Evolutionary conservation across 1,139 yeast genomes (phyloP), one percentile per base, ranked within the genome.

Genomic region (Tardiomyces blankii): DNA sequence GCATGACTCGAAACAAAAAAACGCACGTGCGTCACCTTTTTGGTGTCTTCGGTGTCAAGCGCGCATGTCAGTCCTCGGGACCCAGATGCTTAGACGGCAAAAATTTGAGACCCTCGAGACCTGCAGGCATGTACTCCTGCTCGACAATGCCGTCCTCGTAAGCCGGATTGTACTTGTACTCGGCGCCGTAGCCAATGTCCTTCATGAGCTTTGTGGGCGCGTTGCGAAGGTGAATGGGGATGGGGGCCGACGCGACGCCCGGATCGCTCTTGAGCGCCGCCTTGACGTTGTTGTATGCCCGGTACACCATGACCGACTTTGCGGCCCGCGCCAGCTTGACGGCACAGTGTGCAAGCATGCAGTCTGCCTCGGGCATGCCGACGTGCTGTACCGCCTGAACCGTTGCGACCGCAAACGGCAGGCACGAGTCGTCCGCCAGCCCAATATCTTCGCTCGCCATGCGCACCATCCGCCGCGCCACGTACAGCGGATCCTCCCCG

Each of bases 351-450:
- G 91, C 98, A 42, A 91, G 66, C 2, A 88, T 79, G 33, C 86
- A 72, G 60, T 91, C 96, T 2, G 94, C 94, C 60, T 93, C 98
- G 0, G 99, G 99, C 75, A 91, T 73, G 0, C 99, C 99, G n/a
- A 91, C 74, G 63, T 84, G 87, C 64, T 87, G 93, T 3, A 86
- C 78, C 0, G 96, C 89, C 44, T 86, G 87, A 59, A 83, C 86
- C 0, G 94, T 78, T 0, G 96, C 80, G 2, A 85, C 74, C 1
- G 94, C 91, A 64, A 91, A 81, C 1, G 97, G 95, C 40, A 93
- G 66, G 55, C 95, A 80, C 0, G 83, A 64, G 47, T 89, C 86
- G 62, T 93, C 97, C 11, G 84, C 68, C 2, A 84, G 66, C 0
- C 96, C 96, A 32, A 88, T 70, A 60, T 89, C 96, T 62, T 86